Base-by-base conservation (phyloP, 1,139 yeast species). In the Magnusiomyces ingens region DNA sequence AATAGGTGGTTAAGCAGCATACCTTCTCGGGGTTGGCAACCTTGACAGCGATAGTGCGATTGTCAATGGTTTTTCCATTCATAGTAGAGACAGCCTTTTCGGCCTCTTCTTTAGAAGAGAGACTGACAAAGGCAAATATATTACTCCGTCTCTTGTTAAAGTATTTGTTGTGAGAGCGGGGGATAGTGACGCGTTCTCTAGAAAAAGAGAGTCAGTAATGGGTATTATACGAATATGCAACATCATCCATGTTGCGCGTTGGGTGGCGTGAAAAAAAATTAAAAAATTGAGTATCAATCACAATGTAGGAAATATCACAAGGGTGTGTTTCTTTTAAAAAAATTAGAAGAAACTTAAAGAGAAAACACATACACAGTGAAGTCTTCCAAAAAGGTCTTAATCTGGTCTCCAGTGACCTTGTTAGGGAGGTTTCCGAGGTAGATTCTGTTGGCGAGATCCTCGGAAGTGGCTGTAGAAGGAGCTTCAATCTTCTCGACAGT, bases 101-200 rank as follows among this genome's bases (percentile, higher is more conserved):
- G 1, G 85, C 85, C 55, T 71, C 76, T 32, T 77, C 82, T 17
- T 68, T 65, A 41, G 73, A 64, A n/a, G 67, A 71, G 59, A 84
- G 80, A 53, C 80, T 86, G 29, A 79, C 86, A 66, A 82, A 84
- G 0, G 85, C 56, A 48, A 42, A 54, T 35, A 17, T 38, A 18
- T 19, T 37, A 15, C 13, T 17, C 2, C 38, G 13, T 15, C 15
- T 21, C 19, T 42, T 43, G 46, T 56, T 42, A 12, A 48, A 53
- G 38, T 46, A 40, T 11, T 52, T 51, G 43, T 45, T 41, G 32
- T 43, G 50, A 21, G 41, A 38, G 35, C 54, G 50, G 18, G 59
- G 61, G 15, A 59, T 50, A 15, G 57, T 42, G 32, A 62, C 56
- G 18, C 53, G 50, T 43, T 55, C 55, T 51, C 64, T 61, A 29